Evolutionary conservation across 352 stramenopile species (phyloP).

Genomic region (Pythium insidiosum): DNA sequence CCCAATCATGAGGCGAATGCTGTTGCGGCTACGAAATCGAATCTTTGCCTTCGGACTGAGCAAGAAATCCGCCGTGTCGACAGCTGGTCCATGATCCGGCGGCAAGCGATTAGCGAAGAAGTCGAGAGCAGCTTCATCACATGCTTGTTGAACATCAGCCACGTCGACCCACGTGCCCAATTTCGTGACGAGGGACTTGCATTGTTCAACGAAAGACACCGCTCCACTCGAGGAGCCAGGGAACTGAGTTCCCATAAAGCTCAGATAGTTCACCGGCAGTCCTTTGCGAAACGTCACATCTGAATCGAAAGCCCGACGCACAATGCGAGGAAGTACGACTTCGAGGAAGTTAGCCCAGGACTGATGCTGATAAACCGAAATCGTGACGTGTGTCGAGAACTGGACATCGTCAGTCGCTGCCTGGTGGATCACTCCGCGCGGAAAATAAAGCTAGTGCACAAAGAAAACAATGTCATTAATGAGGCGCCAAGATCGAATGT

Average conservation of each 20-base stretch:
- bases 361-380: slow-evolving; percentile 86
- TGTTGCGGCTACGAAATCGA: slow-evolving; percentile 58
- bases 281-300: slow-evolving; percentile 67
- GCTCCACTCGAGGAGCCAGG: slow-evolving; percentile 24
- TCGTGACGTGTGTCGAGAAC: slow-evolving; percentile 84
- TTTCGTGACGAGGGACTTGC: slow-evolving; percentile 41
- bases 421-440: slow-evolving; percentile 73
- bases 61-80: slow-evolving; percentile 21
- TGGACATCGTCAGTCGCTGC: slow-evolving; percentile 61
- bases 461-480: not conserved
- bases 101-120: slow-evolving; percentile 70
- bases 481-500: not conserved
- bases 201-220: slow-evolving; percentile 32
- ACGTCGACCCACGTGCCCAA: slow-evolving; percentile 36
- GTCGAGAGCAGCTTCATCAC: slow-evolving; percentile 71
- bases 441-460: slow-evolving; percentile 61
- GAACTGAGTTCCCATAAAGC: slow-evolving; percentile 69
- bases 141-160: slow-evolving; percentile 54
- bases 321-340: slow-evolving; percentile 60
- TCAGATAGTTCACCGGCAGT: slow-evolving; percentile 64
- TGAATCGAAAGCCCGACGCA: slow-evolving; percentile 71
- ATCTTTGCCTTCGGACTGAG: slow-evolving; percentile 38
- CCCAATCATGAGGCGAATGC: slow-evolving; percentile 57
- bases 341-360: slow-evolving; percentile 86
- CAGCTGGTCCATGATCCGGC: slow-evolving; percentile 17